Conservation (phyloP, 2,329 filamentous ascomycete genomes). For the Penicillium sp. region DNA sequence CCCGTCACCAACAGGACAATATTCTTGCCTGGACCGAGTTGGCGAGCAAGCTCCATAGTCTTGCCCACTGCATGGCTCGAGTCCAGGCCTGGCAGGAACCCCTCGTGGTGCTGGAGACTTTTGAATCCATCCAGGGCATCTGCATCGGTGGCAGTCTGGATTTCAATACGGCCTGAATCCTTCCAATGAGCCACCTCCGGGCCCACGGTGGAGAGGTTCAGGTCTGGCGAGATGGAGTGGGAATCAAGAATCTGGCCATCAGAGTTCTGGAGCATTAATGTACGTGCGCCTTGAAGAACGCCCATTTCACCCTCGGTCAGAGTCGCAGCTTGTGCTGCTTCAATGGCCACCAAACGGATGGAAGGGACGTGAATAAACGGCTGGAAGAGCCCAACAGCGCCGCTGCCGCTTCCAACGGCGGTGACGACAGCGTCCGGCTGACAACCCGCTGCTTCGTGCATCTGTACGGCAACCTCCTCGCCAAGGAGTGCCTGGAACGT, state of each 20-base stretch:
- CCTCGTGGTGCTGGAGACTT: constrained; percentile 22
- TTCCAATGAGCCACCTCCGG: constrained; percentile 25
- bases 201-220: constrained; percentile 22
- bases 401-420: constrained; percentile 20
- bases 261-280: constrained; percentile 19
- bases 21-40: constrained; percentile 21
- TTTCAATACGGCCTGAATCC: constrained; percentile 22
- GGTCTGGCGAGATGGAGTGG: constrained; percentile 22
- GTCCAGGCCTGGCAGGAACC: constrained; percentile 19
- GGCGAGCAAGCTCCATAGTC: constrained; percentile 12
- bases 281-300: constrained; percentile 23
- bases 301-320: constrained; percentile 17
- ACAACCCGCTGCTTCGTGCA: constrained; percentile 14
- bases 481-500: constrained; percentile 23
- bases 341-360: constrained; percentile 16
- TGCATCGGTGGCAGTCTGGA: constrained; percentile 20
- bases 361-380: constrained; percentile 15
- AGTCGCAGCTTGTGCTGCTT: constrained; percentile 16
- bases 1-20: constrained; percentile 23
- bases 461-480: constrained; percentile 22
- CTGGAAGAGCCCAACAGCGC: constrained; percentile 21
- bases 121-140: constrained; percentile 25
- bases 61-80: constrained; percentile 23
- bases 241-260: constrained; percentile 22
- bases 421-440: constrained; percentile 22